Evolutionary conservation across 2,329 filamentous ascomycete genomes (phyloP).

Genomic region (Tolypocladium sp.): DNA sequence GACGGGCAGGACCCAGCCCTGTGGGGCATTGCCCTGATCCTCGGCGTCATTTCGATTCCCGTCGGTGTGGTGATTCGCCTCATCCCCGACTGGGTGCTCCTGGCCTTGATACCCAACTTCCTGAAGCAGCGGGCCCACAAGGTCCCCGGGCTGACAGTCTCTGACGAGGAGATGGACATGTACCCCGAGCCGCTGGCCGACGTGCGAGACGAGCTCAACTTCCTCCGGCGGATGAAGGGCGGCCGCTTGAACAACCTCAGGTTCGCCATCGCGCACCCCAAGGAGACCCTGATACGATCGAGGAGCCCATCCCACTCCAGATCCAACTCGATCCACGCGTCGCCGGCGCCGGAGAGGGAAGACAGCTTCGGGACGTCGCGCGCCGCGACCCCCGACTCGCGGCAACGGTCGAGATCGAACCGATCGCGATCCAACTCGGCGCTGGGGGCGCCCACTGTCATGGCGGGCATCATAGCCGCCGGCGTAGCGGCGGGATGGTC

Average conservation of each 20-base stretch:
- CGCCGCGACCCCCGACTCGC: constrained; percentile 48
- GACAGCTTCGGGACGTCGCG: constrained; percentile 37
- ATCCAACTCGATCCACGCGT: constrained; percentile 52
- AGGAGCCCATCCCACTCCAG: constrained; percentile 56
- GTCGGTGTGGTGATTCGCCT: constrained; percentile 73
- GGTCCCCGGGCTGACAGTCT: constrained; percentile 49
- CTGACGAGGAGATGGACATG: constrained; percentile 56
- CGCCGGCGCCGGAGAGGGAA: constrained; percentile 53
- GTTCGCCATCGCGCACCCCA: constrained; percentile 68
- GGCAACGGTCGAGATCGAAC: constrained; percentile 58
- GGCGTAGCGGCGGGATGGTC: constrained; percentile 71
- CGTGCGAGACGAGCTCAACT: constrained; percentile 71
- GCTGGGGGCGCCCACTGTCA: constrained; percentile 65
- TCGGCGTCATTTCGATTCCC: constrained; percentile 78
- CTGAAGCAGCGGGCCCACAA: constrained; percentile 38
- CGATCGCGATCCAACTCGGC: constrained; percentile 61
- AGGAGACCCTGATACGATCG: constrained; percentile 56
- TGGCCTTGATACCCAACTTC: constrained; percentile 41
- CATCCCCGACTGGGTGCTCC: constrained; percentile 64
- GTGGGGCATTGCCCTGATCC: constrained; percentile 80
- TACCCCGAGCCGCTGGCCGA: constrained; percentile 68
- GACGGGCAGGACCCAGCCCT: constrained; percentile 53
- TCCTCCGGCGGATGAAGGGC: constrained; percentile 71
- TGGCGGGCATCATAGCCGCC: constrained; percentile 76
- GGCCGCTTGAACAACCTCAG: constrained; percentile 74